Evolutionary conservation across 1,284 basidiomycete species (phyloP).

Genomic region (Sporisorium reilianum): DNA sequence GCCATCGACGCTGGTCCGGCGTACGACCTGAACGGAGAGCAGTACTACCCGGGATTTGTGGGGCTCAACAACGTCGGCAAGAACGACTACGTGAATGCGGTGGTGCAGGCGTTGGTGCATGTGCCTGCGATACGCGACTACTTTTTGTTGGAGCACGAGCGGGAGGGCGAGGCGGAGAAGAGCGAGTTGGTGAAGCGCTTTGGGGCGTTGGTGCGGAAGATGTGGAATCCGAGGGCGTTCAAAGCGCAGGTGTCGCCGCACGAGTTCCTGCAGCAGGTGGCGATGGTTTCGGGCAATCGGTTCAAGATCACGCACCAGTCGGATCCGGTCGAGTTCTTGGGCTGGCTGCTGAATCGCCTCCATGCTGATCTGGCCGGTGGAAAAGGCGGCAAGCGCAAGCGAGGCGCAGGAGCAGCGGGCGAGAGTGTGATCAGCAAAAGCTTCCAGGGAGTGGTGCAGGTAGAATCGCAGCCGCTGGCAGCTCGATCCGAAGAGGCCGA

Average conservation of each 20-base stretch:
- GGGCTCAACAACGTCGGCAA: constrained; percentile 97
- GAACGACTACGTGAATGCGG: constrained; percentile 97
- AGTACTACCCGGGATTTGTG: constrained; percentile 92
- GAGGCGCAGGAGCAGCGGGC: constrained; percentile 5
- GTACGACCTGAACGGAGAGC: constrained; percentile 82
- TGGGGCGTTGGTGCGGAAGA: constrained; percentile 84
- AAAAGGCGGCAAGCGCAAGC: constrained; percentile 74
- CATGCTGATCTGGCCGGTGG: constrained; percentile 80
- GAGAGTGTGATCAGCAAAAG: constrained; percentile 82
- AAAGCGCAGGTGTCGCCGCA: constrained; percentile 98
- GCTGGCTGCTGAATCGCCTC: constrained; percentile 93
- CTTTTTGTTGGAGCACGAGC: constrained; percentile 54
- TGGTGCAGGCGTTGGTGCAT: constrained; percentile 92
- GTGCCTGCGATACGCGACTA: constrained; percentile 89
- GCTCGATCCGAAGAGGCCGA: constrained; percentile 12
- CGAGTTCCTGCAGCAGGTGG: constrained; percentile 97
- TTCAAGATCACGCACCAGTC: constrained; percentile 93
- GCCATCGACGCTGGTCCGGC: constrained; percentile 72
- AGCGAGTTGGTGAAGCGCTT: constrained; percentile 83
- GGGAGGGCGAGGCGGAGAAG: constrained; percentile 29
- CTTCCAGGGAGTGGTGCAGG: constrained; percentile 92
- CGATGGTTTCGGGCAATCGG: constrained; percentile 84
- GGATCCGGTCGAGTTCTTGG: constrained; percentile 94
- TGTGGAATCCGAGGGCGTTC: constrained; percentile 84
- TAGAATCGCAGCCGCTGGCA: constrained; percentile 80